Evolutionary conservation across 139 green algal genomes (phyloP), one percentile per base, ranked within the genome.

Genomic region (Closterium sp.): DNA sequence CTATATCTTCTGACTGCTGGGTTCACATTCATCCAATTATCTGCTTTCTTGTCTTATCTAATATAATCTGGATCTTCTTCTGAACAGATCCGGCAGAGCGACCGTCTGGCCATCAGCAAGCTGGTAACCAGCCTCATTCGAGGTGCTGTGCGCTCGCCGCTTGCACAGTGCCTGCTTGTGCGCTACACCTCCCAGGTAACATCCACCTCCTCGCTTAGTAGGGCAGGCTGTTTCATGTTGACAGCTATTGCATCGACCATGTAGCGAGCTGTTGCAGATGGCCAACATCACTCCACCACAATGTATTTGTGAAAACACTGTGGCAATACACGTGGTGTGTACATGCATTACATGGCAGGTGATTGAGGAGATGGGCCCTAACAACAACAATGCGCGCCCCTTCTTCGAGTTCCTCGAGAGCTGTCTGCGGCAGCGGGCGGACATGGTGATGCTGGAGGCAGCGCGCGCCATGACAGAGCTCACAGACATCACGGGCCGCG

Each of bases 401-500:
- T 99, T 99, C 92, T 99, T 98, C 92, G 97, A 98, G 93, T 99
- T 98, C 95, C 96, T 99, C 34, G 98, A 99, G 95, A 94, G 92
- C 89, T 99, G 98, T 96, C 93, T 99, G 94, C 95, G 98, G 17
- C 97, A 99, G 96, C 99, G 99, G 95, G 90, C 95, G 31, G 97
- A 98, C 95, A 97, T 98, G 95, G 97, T 97, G 73, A 97, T 96
- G 31, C 97, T 99, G 85, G 98, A 99, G 95, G 98, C 98, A 1
- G 98, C 98, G 2, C 96, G 98, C 6, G 98, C 98, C 31, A 99
- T 99, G 93, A 97, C 95, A 89, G 96, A 97, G 93, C 95, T 99
- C 93, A 96, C 94, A 22, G 97, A 98, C 29, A 98, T 99, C 9
- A 98, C 97, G 11, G 91, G 95, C 0, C 96, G 97, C 10, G 98